Evolutionary conservation across 1,284 basidiomycete genomes (phyloP), one percentile per base, ranked within the genome.

Genomic region (Peniophora sp.): DNA sequence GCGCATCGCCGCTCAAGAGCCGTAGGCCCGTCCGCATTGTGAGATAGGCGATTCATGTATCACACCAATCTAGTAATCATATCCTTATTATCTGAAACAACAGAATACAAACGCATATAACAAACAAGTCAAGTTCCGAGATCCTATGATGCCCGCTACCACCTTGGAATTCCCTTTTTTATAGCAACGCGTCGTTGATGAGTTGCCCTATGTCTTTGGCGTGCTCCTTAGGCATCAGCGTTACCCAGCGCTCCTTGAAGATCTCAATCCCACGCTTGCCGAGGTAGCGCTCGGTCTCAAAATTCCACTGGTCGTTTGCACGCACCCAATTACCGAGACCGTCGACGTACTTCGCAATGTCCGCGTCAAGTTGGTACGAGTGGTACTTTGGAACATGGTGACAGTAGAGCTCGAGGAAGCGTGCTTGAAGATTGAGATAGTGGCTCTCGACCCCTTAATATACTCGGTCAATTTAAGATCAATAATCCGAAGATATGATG

Each of bases 291-390:
- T 66, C 61, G 50, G 69, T 67, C 56, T 69, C 70, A 56, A 71
- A 73, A 38, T 63, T 66, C 72, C 73, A 74, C 41, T 60, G 58
- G 47, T 68, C 66, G 55, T 69, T 72, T 6, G 63, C 68, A 45
- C 68, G 64, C 24, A 71, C 68, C 71, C 70, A 73, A 56, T 73
- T 72, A 8, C 68, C 72, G 43, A 75, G 52, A 16, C 69, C 70
- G 49, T 70, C 59, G 39, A 69, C 53, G 51, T 74, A 75, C n/a
- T 53, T 48, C 14, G 55, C 56, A 24, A 72, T 54, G 35, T 65
- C 58, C 0, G 51, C 43, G 55, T 71, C 65, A 22, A 72, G 52
- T 36, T 60, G 60, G 8, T 41, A n/a, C 8, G 64, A 32, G 12
- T 32, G 66, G 52, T 62, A 71, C 2, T 60, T 63, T 3, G 71